Conservation (phyloP, 495 filamentous ascomycete genomes). For the Lepidopterella palustris region DNA sequence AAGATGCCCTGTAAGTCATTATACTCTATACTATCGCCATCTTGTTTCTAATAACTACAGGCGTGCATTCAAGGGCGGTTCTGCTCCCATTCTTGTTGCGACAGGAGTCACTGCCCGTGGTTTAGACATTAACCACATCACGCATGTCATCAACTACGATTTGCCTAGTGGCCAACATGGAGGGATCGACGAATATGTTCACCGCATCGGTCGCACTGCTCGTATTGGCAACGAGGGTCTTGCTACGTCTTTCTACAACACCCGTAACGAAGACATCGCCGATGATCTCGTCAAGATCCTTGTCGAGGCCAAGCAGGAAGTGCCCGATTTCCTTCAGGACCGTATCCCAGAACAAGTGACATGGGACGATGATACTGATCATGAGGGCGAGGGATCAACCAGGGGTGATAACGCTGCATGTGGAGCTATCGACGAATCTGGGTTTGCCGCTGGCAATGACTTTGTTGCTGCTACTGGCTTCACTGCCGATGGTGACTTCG, state of each 20-base stretch:
- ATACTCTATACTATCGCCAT: constrained; percentile 1
- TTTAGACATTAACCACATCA: constrained; percentile 79
- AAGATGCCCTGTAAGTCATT: constrained; percentile 71
- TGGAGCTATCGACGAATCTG: background rate
- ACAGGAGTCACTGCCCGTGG: constrained; percentile 83
- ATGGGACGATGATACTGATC: constrained; percentile 22
- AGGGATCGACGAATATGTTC: constrained; percentile 90
- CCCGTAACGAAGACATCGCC: constrained; percentile 61
- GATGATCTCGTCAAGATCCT: constrained; percentile 67
- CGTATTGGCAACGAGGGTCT: constrained; percentile 84
- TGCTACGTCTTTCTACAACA: constrained; percentile 84
- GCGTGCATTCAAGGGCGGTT: constrained; percentile 72
- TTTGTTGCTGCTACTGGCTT: background rate
- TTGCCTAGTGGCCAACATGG: constrained; percentile 62
- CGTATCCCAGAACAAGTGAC: constrained; percentile 32
- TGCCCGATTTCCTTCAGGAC: constrained; percentile 75
- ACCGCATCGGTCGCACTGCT: constrained; percentile 92
- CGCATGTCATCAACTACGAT: constrained; percentile 91
- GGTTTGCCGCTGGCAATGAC: constrained; percentile 56
- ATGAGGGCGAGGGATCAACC: background rate
- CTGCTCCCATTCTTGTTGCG: constrained; percentile 70
- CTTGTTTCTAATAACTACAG: constrained; percentile 36
- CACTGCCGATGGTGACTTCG: constrained; percentile 5
- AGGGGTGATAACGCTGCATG: background rate
- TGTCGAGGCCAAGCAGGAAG: constrained; percentile 63